A percentile compares a stretch with the other conserved stretches of the same genome.
Evolutionary conservation across 257 asterid genomes (phyloP).

Genomic region (Solanum piurae): DNA sequence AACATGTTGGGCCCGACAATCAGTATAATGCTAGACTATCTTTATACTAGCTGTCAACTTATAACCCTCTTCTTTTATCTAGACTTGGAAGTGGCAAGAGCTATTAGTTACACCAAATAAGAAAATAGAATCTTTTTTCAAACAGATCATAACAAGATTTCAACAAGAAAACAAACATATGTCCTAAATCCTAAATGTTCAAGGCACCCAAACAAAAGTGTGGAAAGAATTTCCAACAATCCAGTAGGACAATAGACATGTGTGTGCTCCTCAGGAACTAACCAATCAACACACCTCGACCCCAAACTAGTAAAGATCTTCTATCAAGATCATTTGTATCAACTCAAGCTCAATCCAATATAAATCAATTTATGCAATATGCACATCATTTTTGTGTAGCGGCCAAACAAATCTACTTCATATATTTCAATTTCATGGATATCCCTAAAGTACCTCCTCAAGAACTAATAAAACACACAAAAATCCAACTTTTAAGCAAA

Average conservation of each 20-base stretch:
- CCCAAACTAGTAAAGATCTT: background rate
- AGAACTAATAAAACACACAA: background rate
- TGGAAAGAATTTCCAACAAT: background rate
- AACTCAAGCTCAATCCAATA: background rate
- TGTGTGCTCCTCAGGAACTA: background rate
- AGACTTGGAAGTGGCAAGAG: background rate
- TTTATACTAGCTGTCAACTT: background rate
- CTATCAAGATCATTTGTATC: background rate
- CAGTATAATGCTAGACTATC: background rate
- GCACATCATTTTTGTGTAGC: background rate
- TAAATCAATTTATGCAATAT: background rate
- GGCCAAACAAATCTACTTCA: background rate
- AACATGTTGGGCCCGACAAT: background rate
- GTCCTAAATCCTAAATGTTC: background rate
- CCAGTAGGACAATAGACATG: background rate
- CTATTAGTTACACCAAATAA: background rate
- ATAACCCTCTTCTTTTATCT: background rate
- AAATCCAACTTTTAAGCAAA: background rate
- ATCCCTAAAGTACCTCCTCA: background rate
- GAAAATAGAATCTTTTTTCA: background rate
- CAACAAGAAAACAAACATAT: background rate
- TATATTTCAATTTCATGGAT: background rate
- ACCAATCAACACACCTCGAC: background rate
- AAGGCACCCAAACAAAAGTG: background rate
- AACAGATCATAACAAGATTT: background rate